Base-by-base conservation (phyloP, 1,284 basidiomycete species). In the Tylopilus orsonianus region DNA sequence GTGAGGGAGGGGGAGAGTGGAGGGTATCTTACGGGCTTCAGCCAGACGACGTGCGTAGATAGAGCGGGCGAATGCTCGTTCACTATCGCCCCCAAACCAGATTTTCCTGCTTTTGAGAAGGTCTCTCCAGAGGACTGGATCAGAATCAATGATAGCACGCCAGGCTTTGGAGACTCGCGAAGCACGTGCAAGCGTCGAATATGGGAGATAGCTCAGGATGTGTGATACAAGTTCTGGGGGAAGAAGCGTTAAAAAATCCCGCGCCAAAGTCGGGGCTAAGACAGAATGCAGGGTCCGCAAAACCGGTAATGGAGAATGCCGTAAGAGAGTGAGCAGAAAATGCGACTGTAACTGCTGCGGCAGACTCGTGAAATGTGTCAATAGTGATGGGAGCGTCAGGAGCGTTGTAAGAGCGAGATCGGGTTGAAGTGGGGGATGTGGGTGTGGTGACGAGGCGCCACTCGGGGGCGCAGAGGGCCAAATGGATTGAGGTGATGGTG, bases 161-260 rank as follows among this genome's bases (percentile, higher is more conserved):
- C 92, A 94, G 10, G 87, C 71, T 62, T 81, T 85, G 43, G 86
- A 90, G 20, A 94, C 92, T 23, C 86, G 77, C 10, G 87, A 86
- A 14, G 90, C 88, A 30, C 88, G 84, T 33, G 87, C 82, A 37
- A 94, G 80, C 16, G 87, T 82, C 6, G 81, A 75, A 57, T 85
- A 88, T 3, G 88, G 81, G 19, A 94, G 80, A 62, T 78, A 90
- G 56, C 83, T 84, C 50, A 94, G 77, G 50, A 94, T 77, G 50
- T 87, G 83, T 0, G 88, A 87, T 41, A 90, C 85, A 39, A 94
- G 81, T 58, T 94, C 91, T 18, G 89, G 84, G 8, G 92, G 92
- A 6, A 94, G 77, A 36, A 92, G 79, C 2, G 85, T 88, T 55
- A 94, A 75, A 65, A 93, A 94, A 68, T 94, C 92, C 57, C 91